Percentiles rank a stretch among this genome's conserved stretches.
Conservation (phyloP, 169 alveolate species). For the Condylostoma magnum region DNA sequence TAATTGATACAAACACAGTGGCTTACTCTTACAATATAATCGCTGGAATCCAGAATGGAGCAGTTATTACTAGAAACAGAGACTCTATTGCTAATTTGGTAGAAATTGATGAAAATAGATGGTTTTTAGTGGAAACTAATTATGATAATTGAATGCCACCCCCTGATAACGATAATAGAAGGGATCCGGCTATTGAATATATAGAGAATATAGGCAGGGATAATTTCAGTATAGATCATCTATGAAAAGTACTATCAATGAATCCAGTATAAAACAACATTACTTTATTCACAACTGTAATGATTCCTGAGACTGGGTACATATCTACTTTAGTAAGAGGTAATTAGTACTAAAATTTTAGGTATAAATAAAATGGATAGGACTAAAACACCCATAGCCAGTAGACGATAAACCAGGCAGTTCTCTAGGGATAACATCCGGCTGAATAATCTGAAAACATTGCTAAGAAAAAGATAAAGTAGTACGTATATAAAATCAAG, state of each 20-base stretch:
- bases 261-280: constrained; percentile 17
- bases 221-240: constrained; percentile 11
- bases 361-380: no score
- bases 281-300: constrained; percentile 16
- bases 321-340: not conserved
- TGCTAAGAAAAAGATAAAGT: no score
- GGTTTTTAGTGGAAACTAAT: constrained; percentile 27
- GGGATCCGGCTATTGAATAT: constrained; percentile 10
- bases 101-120: constrained; percentile 1
- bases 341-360: no score
- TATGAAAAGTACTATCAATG: not conserved
- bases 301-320: constrained; percentile 23
- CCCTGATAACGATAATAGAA: constrained; percentile 23
- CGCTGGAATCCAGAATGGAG: constrained; percentile 14
- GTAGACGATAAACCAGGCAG: no score
- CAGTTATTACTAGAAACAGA: not conserved
- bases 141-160: constrained; percentile 19
- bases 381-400: no score
- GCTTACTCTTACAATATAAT: not conserved
- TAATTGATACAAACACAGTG: not conserved
- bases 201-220: not conserved
- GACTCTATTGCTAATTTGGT: constrained; percentile 5
- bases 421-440: no score
- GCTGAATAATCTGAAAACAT: no score
- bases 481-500: no score